Percentiles rank a stretch among this genome's conserved stretches.
These are phyloP conservation scores for Picea engelmannii DNA, from an alignment of 83 land plant genomes.

Conservation along the genomic window DNA sequence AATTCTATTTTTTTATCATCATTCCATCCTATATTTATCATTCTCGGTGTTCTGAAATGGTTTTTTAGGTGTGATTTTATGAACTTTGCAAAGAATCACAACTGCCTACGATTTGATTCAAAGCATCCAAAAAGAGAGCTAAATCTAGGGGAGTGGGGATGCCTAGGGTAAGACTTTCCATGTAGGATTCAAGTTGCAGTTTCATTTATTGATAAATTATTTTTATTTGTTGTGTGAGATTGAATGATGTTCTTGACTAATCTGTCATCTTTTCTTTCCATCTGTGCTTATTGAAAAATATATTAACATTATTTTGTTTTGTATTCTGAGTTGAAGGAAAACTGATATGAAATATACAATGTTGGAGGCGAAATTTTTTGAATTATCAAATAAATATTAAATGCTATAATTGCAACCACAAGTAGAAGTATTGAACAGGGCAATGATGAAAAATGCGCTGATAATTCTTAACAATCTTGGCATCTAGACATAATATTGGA, in stretches of 20 bases:
- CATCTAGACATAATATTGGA: conserved; percentile 23
- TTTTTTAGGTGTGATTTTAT: conserved; percentile 67
- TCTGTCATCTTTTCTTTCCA: background rate
- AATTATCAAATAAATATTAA: too few relatives aligned
- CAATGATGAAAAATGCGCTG: too few relatives aligned
- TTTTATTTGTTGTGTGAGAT: background rate
- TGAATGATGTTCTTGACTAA: background rate
- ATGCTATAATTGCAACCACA: too few relatives aligned
- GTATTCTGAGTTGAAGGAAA: background rate
- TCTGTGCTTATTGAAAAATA: background rate
- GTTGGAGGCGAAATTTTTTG: too few relatives aligned
- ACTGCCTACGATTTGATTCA: conserved; percentile 68
- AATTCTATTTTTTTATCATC: background rate
- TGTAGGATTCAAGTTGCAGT: too few relatives aligned
- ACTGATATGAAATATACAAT: background rate
- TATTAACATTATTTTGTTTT: background rate
- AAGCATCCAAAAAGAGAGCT: conserved; percentile 41
- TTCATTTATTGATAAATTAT: background rate
- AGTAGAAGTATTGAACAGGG: too few relatives aligned
- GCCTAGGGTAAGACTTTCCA: too few relatives aligned
- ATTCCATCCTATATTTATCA: background rate
- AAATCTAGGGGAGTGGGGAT: background rate
- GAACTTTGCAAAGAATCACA: conserved; percentile 74
- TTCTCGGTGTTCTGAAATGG: background rate
- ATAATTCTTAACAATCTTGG: background rate